Percentiles rank a stretch among this genome's conserved stretches.
Conservation (phyloP, 2,329 filamentous ascomycete species). For the Fusarium bulbicola region DNA sequence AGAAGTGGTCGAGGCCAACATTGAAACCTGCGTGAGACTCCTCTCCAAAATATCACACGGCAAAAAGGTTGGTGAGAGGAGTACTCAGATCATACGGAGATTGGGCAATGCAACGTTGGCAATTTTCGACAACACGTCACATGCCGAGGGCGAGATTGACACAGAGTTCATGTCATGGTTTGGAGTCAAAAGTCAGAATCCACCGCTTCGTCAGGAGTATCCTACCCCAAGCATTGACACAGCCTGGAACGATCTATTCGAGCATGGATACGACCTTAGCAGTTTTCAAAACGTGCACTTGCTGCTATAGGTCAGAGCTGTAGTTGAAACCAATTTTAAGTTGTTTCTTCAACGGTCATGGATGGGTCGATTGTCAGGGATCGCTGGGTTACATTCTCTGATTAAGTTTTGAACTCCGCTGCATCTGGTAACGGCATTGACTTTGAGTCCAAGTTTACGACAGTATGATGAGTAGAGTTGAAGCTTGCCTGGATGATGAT, state of each 20-base stretch:
- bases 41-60: conserved; percentile 36
- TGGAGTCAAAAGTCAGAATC: conserved; percentile 35
- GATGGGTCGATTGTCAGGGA: not conserved
- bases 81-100: conserved; percentile 27
- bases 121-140: conserved; percentile 27
- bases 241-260: conserved; percentile 38
- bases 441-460: not conserved
- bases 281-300: conserved; percentile 31
- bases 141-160: conserved; percentile 31
- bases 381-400: not conserved
- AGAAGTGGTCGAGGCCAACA: conserved; percentile 37
- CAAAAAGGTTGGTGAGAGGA: conserved; percentile 31
- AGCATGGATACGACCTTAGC: conserved; percentile 35
- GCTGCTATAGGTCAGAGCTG: conserved; percentile 1
- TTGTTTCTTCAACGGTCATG: not conserved
- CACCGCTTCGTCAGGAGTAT: conserved; percentile 29
- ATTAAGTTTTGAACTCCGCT: not conserved
- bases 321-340: not conserved
- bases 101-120: conserved; percentile 35
- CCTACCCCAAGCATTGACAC: conserved; percentile 37
- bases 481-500: not conserved
- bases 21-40: conserved; percentile 29
- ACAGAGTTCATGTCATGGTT: conserved; percentile 42
- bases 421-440: not conserved
- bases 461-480: not conserved